Base-by-base conservation (phyloP, 2,329 filamentous ascomycete species). In the Rhytidhysteron rufulum region DNA sequence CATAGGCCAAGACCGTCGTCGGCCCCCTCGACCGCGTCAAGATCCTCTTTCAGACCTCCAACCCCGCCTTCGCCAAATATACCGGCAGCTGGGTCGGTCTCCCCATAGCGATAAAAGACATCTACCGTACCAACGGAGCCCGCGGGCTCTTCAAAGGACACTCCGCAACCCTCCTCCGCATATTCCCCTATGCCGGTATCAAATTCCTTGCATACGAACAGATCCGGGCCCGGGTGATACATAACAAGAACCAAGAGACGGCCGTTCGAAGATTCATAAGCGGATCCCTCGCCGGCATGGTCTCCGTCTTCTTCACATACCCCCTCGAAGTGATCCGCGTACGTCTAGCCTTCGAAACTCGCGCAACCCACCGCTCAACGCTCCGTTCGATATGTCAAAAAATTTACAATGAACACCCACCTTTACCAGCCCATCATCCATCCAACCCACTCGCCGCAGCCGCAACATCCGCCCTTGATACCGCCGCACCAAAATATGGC, bases 141-240 rank as follows among this genome's bases (percentile, higher is more conserved):
- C 63, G 74, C 9, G 93, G 93, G 1, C 75, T 98, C 5, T 98
- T 89, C 69, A 85, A 93, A 38, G 93, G 93, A 5, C 93, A 98
- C 65, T 96, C 89, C 4, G 93, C 90, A 3, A 98, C 93, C 0
- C 73, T 98, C 3, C 75, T 97, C 38, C 84, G 93, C 49, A 95
- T 98, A 48, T 98, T 97, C 56, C 93, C 93, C 5, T 98, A 98
- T 65, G 93, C 91, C 13, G 91, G 87, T 33, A 95, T 97, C 68
- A 98, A 98, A 61, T 98, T 98, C 60, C 79, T 98, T 31, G 90
- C 91, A 33, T 98, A 98, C 70, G 93, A 98, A 66, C 93, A 98
- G 67, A 88, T 96, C 49, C 86, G 93, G 44, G 80, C 85, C 10
- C 57, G 83, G 11, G 60, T 97, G 22, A 97, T 98, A 45, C 79